Base-by-base conservation (phyloP, 257 asterid genomes). In the Solanum bukasovii region DNA sequence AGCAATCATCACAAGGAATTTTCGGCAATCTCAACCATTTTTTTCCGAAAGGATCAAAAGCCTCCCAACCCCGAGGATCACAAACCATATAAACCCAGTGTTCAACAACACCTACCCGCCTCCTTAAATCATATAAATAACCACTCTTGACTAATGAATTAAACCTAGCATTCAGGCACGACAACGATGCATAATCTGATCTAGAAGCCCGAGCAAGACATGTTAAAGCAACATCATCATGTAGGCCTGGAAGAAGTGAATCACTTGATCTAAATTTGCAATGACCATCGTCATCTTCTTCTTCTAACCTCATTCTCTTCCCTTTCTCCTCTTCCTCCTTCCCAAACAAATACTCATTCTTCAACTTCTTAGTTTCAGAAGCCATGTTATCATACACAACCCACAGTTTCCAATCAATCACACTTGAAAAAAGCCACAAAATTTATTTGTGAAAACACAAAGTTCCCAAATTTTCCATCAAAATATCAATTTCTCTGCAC, bases 31-130 rank as follows among this genome's bases (percentile, higher is more conserved):
- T 92, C 93, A 91, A 92, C 98, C 98, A 96, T 84, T 92, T 96
- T 23, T 95, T 89, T 67, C 93, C 89, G 70, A 91, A 93, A 52
- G 96, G 98, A 89, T 96, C 96, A 44, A 96, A 96, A 1, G 98
- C 98, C 91, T 96, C 98, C 98, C 98, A 96, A 65, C 95, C 98
- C 92, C 98, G 92, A 2, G 98, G 98, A 88, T 96, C 98, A 92
- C 98, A 94, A 38, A 96, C 98, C 96, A 96, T 93, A 84, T 96
- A 96, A 74, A 95, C 98, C 98, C 98, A 95, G 87, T 95, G 98
- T 93, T 96, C 98, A 78, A 93, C 91, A 71, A 92, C 83, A 56
- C 92, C 89, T 88, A 94, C 85, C 88, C 92, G 98, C 91, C 96
- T 95, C 52, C 98, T 89, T 87, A 95, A 86, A 90, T 93, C 98